Evolutionary conservation across 2,329 filamentous ascomycete genomes (phyloP).

Genomic region (Trichoderma semiorbis): DNA sequence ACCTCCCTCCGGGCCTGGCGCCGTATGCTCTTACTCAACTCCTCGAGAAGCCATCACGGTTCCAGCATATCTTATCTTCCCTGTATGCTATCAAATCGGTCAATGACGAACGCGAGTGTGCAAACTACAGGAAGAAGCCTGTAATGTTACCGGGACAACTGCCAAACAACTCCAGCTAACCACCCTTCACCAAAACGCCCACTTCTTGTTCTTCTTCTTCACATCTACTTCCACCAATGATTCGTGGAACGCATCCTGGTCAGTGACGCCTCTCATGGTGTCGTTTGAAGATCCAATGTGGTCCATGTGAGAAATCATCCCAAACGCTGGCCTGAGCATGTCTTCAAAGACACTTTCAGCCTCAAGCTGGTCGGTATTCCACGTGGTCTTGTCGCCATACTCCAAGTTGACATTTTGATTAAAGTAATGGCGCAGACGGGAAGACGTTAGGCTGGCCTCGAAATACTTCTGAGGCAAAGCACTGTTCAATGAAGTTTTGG

Average conservation of each 20-base stretch:
- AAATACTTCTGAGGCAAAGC: conserved; percentile 25
- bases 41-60: background rate
- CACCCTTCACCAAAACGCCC: conserved; percentile 1
- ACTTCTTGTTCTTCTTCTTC: background rate
- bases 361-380: conserved; percentile 26
- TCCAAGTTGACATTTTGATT: conserved; percentile 27
- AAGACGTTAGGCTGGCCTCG: conserved; percentile 29
- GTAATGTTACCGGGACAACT: background rate
- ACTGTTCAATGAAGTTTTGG: background rate
- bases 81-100: background rate
- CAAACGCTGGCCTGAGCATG: conserved; percentile 29
- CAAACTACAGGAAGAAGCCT: background rate
- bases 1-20: background rate
- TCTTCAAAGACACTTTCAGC: conserved; percentile 24
- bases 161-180: background rate
- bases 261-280: conserved; percentile 22
- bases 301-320: conserved; percentile 33
- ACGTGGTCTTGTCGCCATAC: conserved; percentile 27
- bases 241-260: conserved; percentile 14
- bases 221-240: conserved; percentile 2
- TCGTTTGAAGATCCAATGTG: conserved; percentile 29
- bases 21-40: background rate
- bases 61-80: background rate
- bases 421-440: conserved; percentile 21
- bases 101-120: background rate